Evolutionary conservation across 129 eudicot genomes (phyloP), one percentile per base, ranked within the genome.

Genomic region (Tagetes erecta): DNA sequence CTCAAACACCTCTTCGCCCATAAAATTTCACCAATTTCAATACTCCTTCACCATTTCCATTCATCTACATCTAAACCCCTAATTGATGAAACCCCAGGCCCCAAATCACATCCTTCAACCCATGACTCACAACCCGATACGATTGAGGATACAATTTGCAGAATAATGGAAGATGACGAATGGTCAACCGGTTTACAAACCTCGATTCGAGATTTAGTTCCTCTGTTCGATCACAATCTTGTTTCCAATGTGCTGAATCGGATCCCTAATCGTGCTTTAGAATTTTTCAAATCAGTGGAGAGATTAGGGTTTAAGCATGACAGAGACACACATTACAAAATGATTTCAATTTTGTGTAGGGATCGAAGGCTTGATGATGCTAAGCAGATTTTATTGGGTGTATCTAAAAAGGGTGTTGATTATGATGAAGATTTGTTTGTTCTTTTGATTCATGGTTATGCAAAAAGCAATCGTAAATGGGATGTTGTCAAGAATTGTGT

Each of bases 371-470:
- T 89, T 35, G 86, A 89, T 57, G 91, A 92, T 59, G 96, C 96
- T 31, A 74, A 94, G 80, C 78, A 87, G 70, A 84, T 87, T 68
- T 60, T 92, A 6, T 55, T 87, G 45, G 87, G 87, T 74, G 85
- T 85, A 85, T 87, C 88, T 6, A 49, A 83, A 56, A 92, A 92
- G 71, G 91, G 91, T 59, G 34, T 87, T 44, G 73, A 82, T 10
- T 87, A 79, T 70, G 91, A 89, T 82, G 97, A 92, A 78, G 91
- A 84, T 78, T 51, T 89, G 87, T 92, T 91, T 87, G 84, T 89
- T 73, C 40, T 80, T 72, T 30, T 89, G 85, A 85, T 92, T 31
- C 74, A 80, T 33, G 79, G 91, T 64, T 92, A 92, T 55, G 91
- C 91, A 1, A 80, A 83, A 78, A 82, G 74, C 50, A 79, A 55